Evolutionary conservation across 352 stramenopile genomes (phyloP), one percentile per base, ranked within the genome.

Genomic region (Pelagophyceae sp.): DNA sequence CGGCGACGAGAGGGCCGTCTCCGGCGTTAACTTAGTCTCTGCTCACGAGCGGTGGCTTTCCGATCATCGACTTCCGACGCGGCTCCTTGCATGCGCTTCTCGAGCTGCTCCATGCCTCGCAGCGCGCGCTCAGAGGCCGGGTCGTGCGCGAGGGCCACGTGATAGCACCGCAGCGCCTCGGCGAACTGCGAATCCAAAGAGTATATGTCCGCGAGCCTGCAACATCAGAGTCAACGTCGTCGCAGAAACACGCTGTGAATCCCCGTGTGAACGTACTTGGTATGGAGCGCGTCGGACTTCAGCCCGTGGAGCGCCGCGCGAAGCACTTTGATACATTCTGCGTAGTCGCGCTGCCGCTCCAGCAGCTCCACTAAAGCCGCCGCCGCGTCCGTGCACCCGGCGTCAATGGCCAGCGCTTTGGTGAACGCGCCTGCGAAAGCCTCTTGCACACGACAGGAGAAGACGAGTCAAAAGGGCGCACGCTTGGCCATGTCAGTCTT

Each of bases 81-180:
- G n/a, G n/a, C n/a, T n/a, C n/a, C n/a, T n/a, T n/a, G 81, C 78
- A 92, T 85, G 20, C 87, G 69, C 38, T 86, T 86, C 78, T 92
- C 86, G 6, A 91, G 37, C 33, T 84, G 80, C 58, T 90, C 85
- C 19, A 92, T 35, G 6, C 82, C 80, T 38, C 82, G 77, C 37
- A 83, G 76, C 11, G 87, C 86, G 31, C 83, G 70, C 27, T 78
- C 79, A 77, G 83, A 86, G 51, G 87, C 80, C 31, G 84, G 81
- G 81, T 92, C 89, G 35, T 88, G 77, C 2, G 81, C 81, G 33
- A 90, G 80, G 32, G 87, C 86, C 33, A 65, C 82, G 74, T 92
- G 86, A 79, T 89, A 90, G 37, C 80, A 85, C 37, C 76, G 74
- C 35, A 90, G 82, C 35, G 87, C 86, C 19, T 87, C 81, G 15